phyloP scores from a whole-genome alignment of 495 filamentous ascomycete genomes.

The Apodospora peruviana region DNA sequence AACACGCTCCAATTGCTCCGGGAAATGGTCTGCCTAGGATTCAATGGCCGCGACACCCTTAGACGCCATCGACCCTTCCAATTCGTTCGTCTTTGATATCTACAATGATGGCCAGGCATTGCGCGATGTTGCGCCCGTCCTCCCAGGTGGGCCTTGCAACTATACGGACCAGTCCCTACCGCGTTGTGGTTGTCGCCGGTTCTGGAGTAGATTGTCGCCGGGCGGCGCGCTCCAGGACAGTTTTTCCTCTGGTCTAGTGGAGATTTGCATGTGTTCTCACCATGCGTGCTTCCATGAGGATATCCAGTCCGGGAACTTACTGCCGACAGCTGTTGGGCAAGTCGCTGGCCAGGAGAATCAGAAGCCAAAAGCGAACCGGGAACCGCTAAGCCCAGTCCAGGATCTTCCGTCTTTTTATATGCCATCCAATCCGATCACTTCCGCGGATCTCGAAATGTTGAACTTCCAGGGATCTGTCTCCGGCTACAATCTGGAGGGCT shows the following conservation, averaged over 20 bases:
- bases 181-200: slow-evolving; percentile 61
- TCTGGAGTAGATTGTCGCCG: slow-evolving; percentile 47
- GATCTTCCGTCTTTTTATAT: slow-evolving; percentile 30
- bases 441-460: slow-evolving; percentile 29
- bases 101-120: slow-evolving; percentile 36
- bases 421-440: slow-evolving; percentile 23
- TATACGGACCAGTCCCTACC: slow-evolving; percentile 50
- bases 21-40: slow-evolving; percentile 24
- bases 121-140: slow-evolving; percentile 20
- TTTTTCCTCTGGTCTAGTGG: slow-evolving; percentile 24
- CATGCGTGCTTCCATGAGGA: slow-evolving; percentile 68
- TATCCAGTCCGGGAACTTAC: slow-evolving; percentile 20
- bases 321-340: slow-evolving; percentile 9
- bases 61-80: slow-evolving; percentile 32
- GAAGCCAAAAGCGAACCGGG: slow-evolving; percentile 30
- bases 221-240: slow-evolving; percentile 12
- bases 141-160: slow-evolving; percentile 57
- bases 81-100: slow-evolving; percentile 42
- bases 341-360: slow-evolving; percentile 41
- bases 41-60: slow-evolving; percentile 47
- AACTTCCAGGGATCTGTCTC: slow-evolving; percentile 19
- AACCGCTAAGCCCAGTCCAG: slow-evolving; percentile 40
- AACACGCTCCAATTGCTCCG: slow-evolving; percentile 7
- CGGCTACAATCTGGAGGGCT: slow-evolving; percentile 10
- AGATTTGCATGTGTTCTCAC: slow-evolving; percentile 64